phyloP scores from a whole-genome alignment of 1,284 basidiomycete species.

The Apiotrichum gracile region DNA sequence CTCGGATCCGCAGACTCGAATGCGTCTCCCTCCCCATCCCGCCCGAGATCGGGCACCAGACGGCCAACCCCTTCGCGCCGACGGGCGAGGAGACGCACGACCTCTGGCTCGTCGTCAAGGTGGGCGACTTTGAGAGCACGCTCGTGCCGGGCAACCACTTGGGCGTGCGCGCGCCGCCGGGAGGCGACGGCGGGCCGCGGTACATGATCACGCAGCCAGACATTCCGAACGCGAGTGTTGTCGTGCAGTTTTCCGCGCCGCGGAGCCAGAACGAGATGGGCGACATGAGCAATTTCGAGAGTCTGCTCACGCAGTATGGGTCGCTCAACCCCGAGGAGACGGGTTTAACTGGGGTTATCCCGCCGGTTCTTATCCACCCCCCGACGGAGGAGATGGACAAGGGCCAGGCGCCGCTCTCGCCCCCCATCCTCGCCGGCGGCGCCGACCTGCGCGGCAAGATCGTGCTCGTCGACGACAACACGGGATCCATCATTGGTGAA shows the following conservation, averaged over 20 bases:
- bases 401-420: neutral
- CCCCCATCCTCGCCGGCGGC: slow-evolving; percentile 6
- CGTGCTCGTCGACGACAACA: slow-evolving; percentile 67
- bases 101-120: slow-evolving; percentile 47
- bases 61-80: slow-evolving; percentile 44
- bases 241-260: slow-evolving; percentile 36
- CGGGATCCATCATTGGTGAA: slow-evolving; percentile 67
- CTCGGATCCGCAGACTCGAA: slow-evolving; percentile 30
- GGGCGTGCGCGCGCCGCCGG: slow-evolving; percentile 9
- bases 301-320: slow-evolving; percentile 63
- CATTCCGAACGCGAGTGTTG: slow-evolving; percentile 37
- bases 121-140: slow-evolving; percentile 94
- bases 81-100: slow-evolving; percentile 41
- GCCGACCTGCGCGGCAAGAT: slow-evolving; percentile 60
- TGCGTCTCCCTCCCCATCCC: slow-evolving; percentile 45
- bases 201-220: slow-evolving; percentile 18
- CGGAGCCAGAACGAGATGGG: slow-evolving; percentile 46
- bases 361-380: slow-evolving; percentile 7
- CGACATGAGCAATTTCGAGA: slow-evolving; percentile 64
- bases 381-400: neutral
- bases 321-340: slow-evolving; percentile 30
- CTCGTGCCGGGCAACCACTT: slow-evolving; percentile 76
- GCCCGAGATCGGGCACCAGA: slow-evolving; percentile 39
- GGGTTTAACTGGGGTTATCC: slow-evolving; percentile 23
- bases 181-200: slow-evolving; percentile 22